Percentiles rank a stretch among this genome's conserved stretches.
These are phyloP conservation scores for Marchantia polymorpha DNA, from an alignment of 225 moss, liverwort and hornwort genomes.

Conservation along the genomic window DNA sequence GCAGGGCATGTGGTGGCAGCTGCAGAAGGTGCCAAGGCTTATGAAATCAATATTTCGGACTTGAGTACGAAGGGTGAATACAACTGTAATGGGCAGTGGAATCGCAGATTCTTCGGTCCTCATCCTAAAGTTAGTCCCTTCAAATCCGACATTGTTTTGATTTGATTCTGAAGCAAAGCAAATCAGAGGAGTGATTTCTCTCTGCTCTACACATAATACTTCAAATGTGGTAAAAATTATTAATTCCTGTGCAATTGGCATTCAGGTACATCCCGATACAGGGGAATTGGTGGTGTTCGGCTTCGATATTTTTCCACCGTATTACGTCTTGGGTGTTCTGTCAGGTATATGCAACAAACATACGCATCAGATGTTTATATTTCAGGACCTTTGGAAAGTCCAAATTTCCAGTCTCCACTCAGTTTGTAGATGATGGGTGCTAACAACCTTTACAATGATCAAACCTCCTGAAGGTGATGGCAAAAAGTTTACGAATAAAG, in stretches of 20 bases:
- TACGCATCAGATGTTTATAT: too few relatives aligned
- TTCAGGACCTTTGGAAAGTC: too few relatives aligned
- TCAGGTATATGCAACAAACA: neutral
- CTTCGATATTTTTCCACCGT: conserved; percentile 16
- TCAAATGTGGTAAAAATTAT: too few relatives aligned
- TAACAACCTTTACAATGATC: too few relatives aligned
- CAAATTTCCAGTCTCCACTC: too few relatives aligned
- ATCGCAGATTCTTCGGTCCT: conserved; percentile 15
- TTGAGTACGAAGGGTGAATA: conserved; percentile 25
- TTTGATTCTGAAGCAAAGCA: neutral
- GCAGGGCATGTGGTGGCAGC: conserved; percentile 14
- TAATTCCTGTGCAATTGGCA: neutral
- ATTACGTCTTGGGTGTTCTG: neutral
- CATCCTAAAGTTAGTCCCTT: conserved; percentile 21
- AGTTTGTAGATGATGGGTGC: too few relatives aligned
- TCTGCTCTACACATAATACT: too few relatives aligned
- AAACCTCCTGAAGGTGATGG: conserved; percentile 5
- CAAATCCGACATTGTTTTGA: neutral
- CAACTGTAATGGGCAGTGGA: conserved; percentile 22
- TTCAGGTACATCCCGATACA: conserved; percentile 20
- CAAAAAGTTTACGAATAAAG: neutral
- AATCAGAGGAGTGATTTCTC: too few relatives aligned
- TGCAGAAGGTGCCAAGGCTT: conserved; percentile 14
- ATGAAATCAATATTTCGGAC: conserved; percentile 25
- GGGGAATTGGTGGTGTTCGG: conserved; percentile 20